Evolutionary conservation across 2,329 filamentous ascomycete genomes (phyloP).

Genomic region (Ceratocystis diversiconidia): DNA sequence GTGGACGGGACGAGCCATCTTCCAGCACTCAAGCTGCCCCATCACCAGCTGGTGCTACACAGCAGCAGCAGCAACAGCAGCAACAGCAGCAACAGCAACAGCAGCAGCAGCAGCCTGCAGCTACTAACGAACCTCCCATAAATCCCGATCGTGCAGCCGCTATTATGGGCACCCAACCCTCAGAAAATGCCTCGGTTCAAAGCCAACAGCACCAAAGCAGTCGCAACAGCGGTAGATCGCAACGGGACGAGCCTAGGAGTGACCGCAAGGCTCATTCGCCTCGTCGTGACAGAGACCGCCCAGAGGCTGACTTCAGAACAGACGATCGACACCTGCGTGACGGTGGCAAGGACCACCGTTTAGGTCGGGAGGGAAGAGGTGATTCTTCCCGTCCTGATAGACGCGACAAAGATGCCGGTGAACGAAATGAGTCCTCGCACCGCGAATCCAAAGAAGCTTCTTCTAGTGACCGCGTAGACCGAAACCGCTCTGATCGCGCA

Average conservation of each 20-base stretch:
- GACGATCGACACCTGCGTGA: slow-evolving; percentile 16
- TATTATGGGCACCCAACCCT: slow-evolving; percentile 24
- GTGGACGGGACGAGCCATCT: slow-evolving; percentile 20
- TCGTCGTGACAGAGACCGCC: slow-evolving; percentile 10
- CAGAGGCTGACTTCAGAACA: slow-evolving; percentile 1
- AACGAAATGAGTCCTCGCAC: slow-evolving; percentile 25
- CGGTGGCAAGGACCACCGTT: slow-evolving; percentile 24
- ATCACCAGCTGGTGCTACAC: slow-evolving; percentile 21
- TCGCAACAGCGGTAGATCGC: neutral
- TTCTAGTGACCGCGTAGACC: neutral
- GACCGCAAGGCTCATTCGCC: slow-evolving; percentile 13
- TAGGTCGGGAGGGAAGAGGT: slow-evolving; percentile 23
- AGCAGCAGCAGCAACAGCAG: slow-evolving; percentile 22
- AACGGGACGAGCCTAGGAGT: slow-evolving; percentile 11
- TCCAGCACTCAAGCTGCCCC: slow-evolving; percentile 15
- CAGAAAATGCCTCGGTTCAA: neutral
- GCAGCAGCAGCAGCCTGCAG: slow-evolving; percentile 6
- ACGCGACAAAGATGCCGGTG: slow-evolving; percentile 23
- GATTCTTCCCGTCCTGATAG: slow-evolving; percentile 39
- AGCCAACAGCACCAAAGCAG: neutral
- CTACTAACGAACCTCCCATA: slow-evolving; percentile 33
- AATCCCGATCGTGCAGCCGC: slow-evolving; percentile 42
- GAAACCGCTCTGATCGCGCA: neutral
- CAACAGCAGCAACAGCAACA: slow-evolving; percentile 17
- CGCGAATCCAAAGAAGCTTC: slow-evolving; percentile 18